These are phyloP conservation scores for Cryptosporidium sp. DNA, from an alignment of 169 alveolate species.

Conservation along the genomic window DNA sequence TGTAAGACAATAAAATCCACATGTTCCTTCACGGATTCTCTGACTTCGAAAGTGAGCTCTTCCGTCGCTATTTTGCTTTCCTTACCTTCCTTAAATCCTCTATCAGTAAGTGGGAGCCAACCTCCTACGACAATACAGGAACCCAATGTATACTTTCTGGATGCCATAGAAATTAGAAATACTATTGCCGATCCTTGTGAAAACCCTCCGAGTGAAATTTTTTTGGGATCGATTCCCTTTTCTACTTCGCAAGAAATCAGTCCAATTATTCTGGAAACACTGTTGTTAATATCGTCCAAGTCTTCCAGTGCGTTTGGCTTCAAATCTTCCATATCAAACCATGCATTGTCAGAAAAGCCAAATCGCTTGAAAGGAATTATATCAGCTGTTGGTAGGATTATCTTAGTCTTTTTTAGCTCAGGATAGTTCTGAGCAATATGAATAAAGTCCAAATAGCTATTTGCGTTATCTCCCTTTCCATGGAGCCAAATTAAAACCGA, in stretches of 20 bases:
- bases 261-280: slow-evolving; percentile 32
- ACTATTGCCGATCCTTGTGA: slow-evolving; percentile 57
- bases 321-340: slow-evolving; percentile 70
- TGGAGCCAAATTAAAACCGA: slow-evolving; percentile 73
- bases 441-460: slow-evolving; percentile 23
- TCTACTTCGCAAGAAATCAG: slow-evolving; percentile 13
- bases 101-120: slow-evolving; percentile 63
- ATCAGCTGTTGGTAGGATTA: slow-evolving; percentile 33
- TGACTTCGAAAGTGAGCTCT: slow-evolving; percentile 36
- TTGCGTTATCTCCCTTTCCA: slow-evolving; percentile 67
- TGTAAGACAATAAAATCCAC: slow-evolving; percentile 46
- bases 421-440: slow-evolving; percentile 16
- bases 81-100: slow-evolving; percentile 40
- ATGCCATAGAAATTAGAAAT: slow-evolving; percentile 37
- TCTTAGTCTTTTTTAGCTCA: slow-evolving; percentile 38
- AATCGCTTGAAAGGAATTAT: neutral
- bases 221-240: slow-evolving; percentile 40
- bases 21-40: slow-evolving; percentile 18
- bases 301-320: slow-evolving; percentile 3
- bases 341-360: slow-evolving; percentile 41
- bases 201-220: slow-evolving; percentile 56
- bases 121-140: slow-evolving; percentile 65
- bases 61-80: slow-evolving; percentile 27
- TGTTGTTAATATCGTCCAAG: slow-evolving; percentile 24
- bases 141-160: slow-evolving; percentile 52